Conservation (phyloP, 345 rosid genomes). For the Nephelium lappaceum region DNA sequence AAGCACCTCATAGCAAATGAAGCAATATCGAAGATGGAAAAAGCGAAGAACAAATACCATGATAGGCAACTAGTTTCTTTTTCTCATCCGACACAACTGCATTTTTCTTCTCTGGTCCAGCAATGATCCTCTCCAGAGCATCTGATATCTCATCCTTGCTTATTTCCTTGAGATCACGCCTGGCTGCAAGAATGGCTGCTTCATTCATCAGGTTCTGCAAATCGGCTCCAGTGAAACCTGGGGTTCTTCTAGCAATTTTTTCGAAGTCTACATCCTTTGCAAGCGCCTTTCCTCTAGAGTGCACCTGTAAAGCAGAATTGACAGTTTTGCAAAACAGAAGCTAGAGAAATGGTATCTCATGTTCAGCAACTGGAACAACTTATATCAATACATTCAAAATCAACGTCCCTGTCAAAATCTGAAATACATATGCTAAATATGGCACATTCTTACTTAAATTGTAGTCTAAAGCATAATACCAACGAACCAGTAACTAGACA, state of each 20-base stretch:
- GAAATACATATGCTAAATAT: background rate
- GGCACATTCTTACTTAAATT: background rate
- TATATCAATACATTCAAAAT: background rate
- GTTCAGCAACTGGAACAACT: background rate
- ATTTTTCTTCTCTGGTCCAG: constrained; percentile 98
- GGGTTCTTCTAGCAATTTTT: constrained; percentile 92
- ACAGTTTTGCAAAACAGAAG: background rate
- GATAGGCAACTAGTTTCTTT: constrained; percentile 91
- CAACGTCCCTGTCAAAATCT: background rate
- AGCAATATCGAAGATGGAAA: background rate
- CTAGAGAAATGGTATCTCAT: background rate
- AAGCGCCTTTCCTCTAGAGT: constrained; percentile 95
- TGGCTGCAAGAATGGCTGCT: constrained; percentile 96
- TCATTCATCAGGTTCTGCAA: constrained; percentile 97
- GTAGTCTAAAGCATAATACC: background rate
- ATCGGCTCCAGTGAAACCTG: constrained; percentile 96
- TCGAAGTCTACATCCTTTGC: constrained; percentile 97
- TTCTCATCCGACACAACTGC: constrained; percentile 95
- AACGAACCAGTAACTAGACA: background rate
- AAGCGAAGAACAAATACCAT: constrained; percentile 45
- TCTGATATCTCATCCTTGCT: constrained; percentile 97
- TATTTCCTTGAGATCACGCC: constrained; percentile 96
- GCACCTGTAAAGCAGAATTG: constrained; percentile 55
- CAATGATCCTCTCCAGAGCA: constrained; percentile 97
- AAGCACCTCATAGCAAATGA: background rate